These are phyloP conservation scores for Leucogyrophana mollusca DNA, from an alignment of 768 basidiomycete genomes.

Conservation along the genomic window DNA sequence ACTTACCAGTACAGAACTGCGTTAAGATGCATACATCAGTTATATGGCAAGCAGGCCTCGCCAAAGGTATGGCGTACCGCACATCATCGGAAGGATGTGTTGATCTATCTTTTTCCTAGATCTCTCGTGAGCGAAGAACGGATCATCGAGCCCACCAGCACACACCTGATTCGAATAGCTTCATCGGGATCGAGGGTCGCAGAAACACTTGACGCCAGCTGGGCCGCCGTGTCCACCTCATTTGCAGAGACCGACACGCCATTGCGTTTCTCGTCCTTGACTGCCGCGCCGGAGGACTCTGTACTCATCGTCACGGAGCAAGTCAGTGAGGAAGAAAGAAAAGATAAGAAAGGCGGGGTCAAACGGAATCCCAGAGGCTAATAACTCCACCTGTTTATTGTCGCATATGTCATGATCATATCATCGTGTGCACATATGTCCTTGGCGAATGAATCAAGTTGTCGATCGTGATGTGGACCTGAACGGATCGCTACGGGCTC, in stretches of 20 bases:
- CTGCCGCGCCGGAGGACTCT: not conserved
- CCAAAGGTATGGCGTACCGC: conserved; percentile 42
- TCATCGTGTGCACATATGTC: too few species aligned
- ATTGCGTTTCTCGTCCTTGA: not conserved
- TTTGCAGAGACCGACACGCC: conserved; percentile 29
- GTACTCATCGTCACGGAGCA: conserved; percentile 5
- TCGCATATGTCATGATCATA: too few species aligned
- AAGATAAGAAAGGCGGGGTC: too few species aligned
- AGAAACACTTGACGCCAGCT: conserved; percentile 40
- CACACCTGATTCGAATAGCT: conserved; percentile 45
- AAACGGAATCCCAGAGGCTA: too few species aligned
- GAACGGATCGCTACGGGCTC: too few species aligned
- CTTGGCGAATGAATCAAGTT: too few species aligned
- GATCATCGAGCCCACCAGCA: not conserved
- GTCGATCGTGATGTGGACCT: too few species aligned
- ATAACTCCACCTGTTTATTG: too few species aligned
- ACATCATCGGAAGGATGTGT: conserved; percentile 64
- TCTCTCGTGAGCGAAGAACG: not conserved
- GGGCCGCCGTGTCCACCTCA: conserved; percentile 56
- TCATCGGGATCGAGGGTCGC: conserved; percentile 45
- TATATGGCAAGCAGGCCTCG: not conserved
- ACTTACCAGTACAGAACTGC: conserved; percentile 50
- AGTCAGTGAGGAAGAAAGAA: not conserved
- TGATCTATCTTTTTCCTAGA: conserved; percentile 54
- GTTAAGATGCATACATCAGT: conserved; percentile 20